Base-by-base conservation (phyloP, 2,329 filamentous ascomycete species). In the Trichoderma aggressivum region DNA sequence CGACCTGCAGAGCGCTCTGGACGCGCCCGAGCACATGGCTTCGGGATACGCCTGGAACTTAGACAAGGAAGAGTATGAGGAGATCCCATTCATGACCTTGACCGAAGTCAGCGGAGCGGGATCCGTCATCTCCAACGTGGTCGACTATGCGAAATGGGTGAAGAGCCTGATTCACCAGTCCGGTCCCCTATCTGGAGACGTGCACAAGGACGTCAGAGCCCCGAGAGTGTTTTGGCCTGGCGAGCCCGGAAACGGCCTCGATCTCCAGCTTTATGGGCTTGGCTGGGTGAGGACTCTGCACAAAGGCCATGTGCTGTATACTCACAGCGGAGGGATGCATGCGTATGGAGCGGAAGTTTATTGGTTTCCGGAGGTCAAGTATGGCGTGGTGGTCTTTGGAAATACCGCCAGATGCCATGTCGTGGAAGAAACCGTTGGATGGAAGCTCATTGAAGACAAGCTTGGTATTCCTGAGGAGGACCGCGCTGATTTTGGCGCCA, bases 61-160 rank as follows among this genome's bases (percentile, higher is more conserved):
- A 2, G 71, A 76, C 1, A 73, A 72, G 1, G 73, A 73, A 0
- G 30, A 73, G 4, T 75, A 80, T 11, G 70, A 73, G 0, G 72
- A 75, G 8, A 74, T 77, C 16, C 75, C 82, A 5, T 74, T 78
- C 14, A 72, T 76, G 36, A 70, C 74, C 5, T 69, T 75, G 6
- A 61, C 70, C 30, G 81, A 79, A 74, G 73, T 78, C 30, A 80
- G 80, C 72, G 83, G 83, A 14, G 83, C 83, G 1, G 84, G 82
- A 1, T 79, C 77, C 12, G 76, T 82, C 58, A 77, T 88, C 26
- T 84, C 83, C 26, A 86, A 81, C 60, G 85, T 85, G 1, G 66
- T 80, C 8, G 86, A 88, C 77, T 88, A 86, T 74, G 76, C 81
- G 2, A 83, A 82, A 74, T 90, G 87, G 87, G 74, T 88, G 3